A percentile compares a stretch with the other conserved stretches of the same genome.
These are phyloP conservation scores for Thinopyrum elongatum DNA, from an alignment of 176 grass and related monocot genomes.

Conservation along the genomic window DNA sequence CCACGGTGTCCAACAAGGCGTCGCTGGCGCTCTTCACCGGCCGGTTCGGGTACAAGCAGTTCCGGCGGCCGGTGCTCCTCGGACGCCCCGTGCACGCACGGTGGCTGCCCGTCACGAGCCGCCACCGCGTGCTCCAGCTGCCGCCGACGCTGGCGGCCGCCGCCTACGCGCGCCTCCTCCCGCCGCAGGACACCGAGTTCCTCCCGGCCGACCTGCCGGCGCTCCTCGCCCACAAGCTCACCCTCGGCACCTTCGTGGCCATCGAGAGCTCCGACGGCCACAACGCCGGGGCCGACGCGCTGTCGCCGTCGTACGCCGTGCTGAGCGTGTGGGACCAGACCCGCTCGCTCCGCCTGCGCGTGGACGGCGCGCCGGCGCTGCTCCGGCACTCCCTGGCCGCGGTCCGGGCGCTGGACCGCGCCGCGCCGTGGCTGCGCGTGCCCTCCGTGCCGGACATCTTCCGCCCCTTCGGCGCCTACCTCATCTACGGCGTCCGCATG, in stretches of 20 bases:
- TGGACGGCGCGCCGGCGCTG: conserved; percentile 36
- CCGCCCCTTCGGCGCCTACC: conserved; percentile 65
- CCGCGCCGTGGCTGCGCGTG: conserved; percentile 53
- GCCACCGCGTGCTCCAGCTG: conserved; percentile 37
- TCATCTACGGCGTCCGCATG: conserved; percentile 68
- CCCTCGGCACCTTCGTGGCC: conserved; percentile 65
- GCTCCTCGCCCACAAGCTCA: conserved; percentile 69
- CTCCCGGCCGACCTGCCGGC: conserved; percentile 62
- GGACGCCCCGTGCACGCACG: conserved; percentile 66
- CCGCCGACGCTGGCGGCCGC: conserved; percentile 38
- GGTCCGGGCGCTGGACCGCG: conserved; percentile 46
- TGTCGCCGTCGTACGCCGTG: conserved; percentile 49
- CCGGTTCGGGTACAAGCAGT: conserved; percentile 57
- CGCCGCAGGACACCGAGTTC: conserved; percentile 47
- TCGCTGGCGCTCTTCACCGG: conserved; percentile 68
- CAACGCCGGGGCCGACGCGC: background rate
- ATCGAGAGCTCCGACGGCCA: background rate
- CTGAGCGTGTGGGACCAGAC: conserved; percentile 75
- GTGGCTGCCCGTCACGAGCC: background rate
- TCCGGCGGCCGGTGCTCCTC: conserved; percentile 53
- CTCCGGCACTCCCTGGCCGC: conserved; percentile 41
- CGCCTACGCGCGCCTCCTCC: conserved; percentile 36
- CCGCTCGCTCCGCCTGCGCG: conserved; percentile 37
- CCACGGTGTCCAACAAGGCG: conserved; percentile 52
- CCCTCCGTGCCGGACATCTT: conserved; percentile 74